phyloP scores from a whole-genome alignment of 2,329 filamentous ascomycete species.

The Botrytis sinoallii region DNA sequence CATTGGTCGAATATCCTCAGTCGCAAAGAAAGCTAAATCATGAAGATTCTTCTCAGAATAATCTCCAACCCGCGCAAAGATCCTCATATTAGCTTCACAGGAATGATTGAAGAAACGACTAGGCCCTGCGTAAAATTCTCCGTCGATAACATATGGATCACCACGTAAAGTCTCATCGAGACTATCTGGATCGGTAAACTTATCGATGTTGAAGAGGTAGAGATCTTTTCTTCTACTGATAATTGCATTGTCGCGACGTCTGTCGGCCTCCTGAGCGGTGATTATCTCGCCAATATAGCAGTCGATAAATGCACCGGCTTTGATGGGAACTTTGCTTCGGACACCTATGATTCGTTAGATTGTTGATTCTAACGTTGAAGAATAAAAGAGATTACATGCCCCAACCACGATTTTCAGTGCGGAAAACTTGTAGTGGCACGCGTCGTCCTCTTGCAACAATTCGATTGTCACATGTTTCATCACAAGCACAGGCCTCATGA shows the following conservation, averaged over 20 bases:
- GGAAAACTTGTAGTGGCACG: conserved; percentile 73
- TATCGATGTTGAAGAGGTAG: conserved; percentile 80
- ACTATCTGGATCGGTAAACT: conserved; percentile 62
- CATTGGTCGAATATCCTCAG: conserved; percentile 59
- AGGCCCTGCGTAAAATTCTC: conserved; percentile 74
- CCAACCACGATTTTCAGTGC: conserved; percentile 73
- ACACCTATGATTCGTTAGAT: conserved; percentile 49
- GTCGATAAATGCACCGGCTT: conserved; percentile 75
- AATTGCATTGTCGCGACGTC: conserved; percentile 56
- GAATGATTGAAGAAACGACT: conserved; percentile 82
- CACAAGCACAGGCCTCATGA: conserved; percentile 67
- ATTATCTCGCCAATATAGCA: conserved; percentile 73
- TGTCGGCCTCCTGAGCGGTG: conserved; percentile 60
- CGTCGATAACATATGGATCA: conserved; percentile 60
- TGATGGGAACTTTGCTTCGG: conserved; percentile 60
- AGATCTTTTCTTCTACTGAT: conserved; percentile 65
- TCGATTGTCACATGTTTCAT: conserved; percentile 63
- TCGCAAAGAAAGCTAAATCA: conserved; percentile 73
- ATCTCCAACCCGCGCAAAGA: conserved; percentile 76
- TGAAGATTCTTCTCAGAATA: conserved; percentile 72
- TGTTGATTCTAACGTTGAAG: not conserved
- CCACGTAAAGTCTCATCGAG: conserved; percentile 55
- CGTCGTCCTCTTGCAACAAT: conserved; percentile 72
- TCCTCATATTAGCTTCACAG: conserved; percentile 74
- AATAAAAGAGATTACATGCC: conserved; percentile 45